Evolutionary conservation across 2,329 filamentous ascomycete genomes (phyloP), one percentile per base, ranked within the genome.

Genomic region (Aspergillus terreus): DNA sequence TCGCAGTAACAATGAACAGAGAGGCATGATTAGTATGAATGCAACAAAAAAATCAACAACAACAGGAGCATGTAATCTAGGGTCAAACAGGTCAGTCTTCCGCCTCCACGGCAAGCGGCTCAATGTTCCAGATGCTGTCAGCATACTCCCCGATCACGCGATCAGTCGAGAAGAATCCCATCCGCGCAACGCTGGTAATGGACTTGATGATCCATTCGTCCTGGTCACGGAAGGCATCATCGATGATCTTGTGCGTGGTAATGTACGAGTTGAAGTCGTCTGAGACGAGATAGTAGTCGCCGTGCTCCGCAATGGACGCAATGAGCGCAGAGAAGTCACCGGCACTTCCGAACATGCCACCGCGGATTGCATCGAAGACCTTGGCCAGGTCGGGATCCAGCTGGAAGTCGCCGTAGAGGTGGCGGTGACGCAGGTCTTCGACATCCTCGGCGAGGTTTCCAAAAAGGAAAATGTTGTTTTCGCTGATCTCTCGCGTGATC

Each of bases 381-480:
- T 85, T 83, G 58, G 81, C 75, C 38, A 99, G 84, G 57, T 87
- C 82, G 0, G 86, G 74, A 70, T 97, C 91, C 52, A 97, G 78
- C 33, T 81, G 74, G 76, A 95, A 89, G 38, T 83, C 77, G 57
- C 88, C 86, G 73, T 96, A 97, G 59, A 85, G 87, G 77, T 97
- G 92, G 17, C 81, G 79, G 73, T 97, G 91, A 45, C 94, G 92
- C 50, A 99, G 85, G 60, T 97, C 92, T 64, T 97, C 94, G 38
- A 99, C 94, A 62, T 97, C 91, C 72, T 99, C 94, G 50, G 94
- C 85, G 17, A 99, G 82, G 70, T 92, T 96, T 54, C 94, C 94
- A 69, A 99, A 97, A 62, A 99, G 83, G 84, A 99, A 99, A 70
- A 99, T 96, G 76, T 97, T 97, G 69, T 90, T 86, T 67, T 97